Percentiles rank a stretch among this genome's conserved stretches.
phyloP scores from a whole-genome alignment of 495 filamentous ascomycete species.

The Trichoderma reesei region DNA sequence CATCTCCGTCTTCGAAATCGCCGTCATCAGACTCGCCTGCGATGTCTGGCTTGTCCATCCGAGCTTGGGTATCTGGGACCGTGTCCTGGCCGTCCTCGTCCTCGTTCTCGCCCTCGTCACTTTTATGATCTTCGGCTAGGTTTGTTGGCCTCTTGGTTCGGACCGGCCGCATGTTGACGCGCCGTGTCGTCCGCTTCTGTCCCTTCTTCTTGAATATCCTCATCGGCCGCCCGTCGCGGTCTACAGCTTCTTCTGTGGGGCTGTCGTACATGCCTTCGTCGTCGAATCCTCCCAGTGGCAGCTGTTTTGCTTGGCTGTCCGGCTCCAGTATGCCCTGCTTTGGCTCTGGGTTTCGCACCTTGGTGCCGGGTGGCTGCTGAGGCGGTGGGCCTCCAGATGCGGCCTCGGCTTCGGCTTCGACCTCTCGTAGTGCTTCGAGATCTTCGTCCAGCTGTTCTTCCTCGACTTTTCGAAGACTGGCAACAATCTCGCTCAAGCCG shows the following conservation, averaged over 20 bases:
- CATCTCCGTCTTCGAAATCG: constrained; percentile 23
- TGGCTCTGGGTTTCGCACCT: too few species aligned
- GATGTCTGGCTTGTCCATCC: not conserved
- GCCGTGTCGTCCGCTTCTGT: constrained; percentile 74
- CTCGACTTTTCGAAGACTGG: constrained; percentile 66
- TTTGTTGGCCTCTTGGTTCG: constrained; percentile 29
- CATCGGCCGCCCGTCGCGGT: constrained; percentile 38
- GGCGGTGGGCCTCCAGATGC: constrained; percentile 9
- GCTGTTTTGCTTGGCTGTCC: constrained; percentile 48
- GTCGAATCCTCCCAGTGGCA: constrained; percentile 54
- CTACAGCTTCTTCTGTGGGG: constrained; percentile 33
- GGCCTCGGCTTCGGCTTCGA: constrained; percentile 55
- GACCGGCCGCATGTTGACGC: constrained; percentile 59
- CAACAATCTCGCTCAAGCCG: constrained; percentile 70
- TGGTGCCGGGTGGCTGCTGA: constrained; percentile 14
- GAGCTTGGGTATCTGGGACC: constrained; percentile 22
- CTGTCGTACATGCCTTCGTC: constrained; percentile 41
- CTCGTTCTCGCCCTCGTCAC: constrained; percentile 5
- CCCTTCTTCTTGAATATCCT: constrained; percentile 85
- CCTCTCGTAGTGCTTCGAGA: constrained; percentile 68
- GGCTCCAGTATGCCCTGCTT: constrained; percentile 39
- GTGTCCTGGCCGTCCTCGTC: constrained; percentile 29
- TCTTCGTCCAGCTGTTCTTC: constrained; percentile 71
- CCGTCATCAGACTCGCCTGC: constrained; percentile 14
- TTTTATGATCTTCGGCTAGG: constrained; percentile 19